A percentile compares a stretch with the other conserved stretches of the same genome.
These are phyloP conservation scores for Populus hybrid DNA, from an alignment of 441 rosid genomes.

Conservation along the genomic window DNA sequence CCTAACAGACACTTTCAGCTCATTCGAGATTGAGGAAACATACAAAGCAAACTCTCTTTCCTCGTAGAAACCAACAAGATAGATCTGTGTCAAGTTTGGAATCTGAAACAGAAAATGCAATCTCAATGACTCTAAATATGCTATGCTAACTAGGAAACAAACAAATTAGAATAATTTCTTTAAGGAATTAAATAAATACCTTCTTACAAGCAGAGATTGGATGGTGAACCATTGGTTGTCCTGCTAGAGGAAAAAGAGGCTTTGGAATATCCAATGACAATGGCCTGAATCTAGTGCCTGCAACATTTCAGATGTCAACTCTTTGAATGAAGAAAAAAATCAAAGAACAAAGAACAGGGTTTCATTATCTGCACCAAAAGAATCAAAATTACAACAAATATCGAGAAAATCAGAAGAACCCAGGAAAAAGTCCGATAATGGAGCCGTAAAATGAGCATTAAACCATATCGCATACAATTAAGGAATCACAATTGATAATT, in stretches of 20 bases:
- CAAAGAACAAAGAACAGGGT: background rate
- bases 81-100: conserved; percentile 69
- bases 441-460: background rate
- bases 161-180: background rate
- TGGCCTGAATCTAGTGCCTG: conserved; percentile 88
- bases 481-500: background rate
- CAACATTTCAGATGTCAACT: conserved; percentile 9
- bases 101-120: conserved; percentile 40
- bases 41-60: conserved; percentile 78
- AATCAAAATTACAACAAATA: background rate
- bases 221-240: conserved; percentile 94
- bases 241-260: conserved; percentile 85
- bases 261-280: conserved; percentile 75
- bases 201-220: conserved; percentile 90
- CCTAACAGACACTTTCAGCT: conserved; percentile 84
- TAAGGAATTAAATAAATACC: conserved; percentile 36
- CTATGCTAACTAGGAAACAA: conserved; percentile 24
- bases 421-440: background rate
- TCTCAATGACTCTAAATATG: conserved; percentile 11
- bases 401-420: background rate
- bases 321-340: background rate
- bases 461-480: background rate
- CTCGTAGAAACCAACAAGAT: conserved; percentile 82
- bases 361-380: background rate
- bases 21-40: conserved; percentile 81